Percentiles rank a stretch among this genome's conserved stretches.
These are phyloP conservation scores for Bipolaris bicolor DNA, from an alignment of 2,329 filamentous ascomycete genomes.

Conservation along the genomic window DNA sequence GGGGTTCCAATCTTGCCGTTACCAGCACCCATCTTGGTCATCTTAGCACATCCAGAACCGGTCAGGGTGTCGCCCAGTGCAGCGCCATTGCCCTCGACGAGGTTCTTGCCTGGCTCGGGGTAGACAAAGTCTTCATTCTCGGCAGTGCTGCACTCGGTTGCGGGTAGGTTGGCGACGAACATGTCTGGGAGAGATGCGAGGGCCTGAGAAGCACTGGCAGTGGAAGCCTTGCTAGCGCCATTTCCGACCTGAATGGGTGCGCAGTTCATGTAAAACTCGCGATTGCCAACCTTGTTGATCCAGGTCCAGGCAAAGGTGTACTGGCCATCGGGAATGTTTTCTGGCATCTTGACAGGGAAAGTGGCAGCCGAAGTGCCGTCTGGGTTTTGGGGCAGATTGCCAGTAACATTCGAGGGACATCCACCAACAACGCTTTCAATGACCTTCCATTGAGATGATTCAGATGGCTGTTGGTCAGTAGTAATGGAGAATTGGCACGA, in stretches of 20 bases:
- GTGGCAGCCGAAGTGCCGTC: slow-evolving; percentile 61
- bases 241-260: slow-evolving; percentile 70
- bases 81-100: slow-evolving; percentile 46
- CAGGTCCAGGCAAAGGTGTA: slow-evolving; percentile 91
- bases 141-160: slow-evolving; percentile 61
- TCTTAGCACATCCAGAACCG: slow-evolving; percentile 38
- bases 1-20: slow-evolving; percentile 38
- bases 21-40: slow-evolving; percentile 42
- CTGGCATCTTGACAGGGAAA: slow-evolving; percentile 76
- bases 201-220: slow-evolving; percentile 27
- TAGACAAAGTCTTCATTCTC: slow-evolving; percentile 64
- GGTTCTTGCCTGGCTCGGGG: slow-evolving; percentile 66
- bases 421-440: slow-evolving; percentile 88
- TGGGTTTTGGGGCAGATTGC: slow-evolving; percentile 41
- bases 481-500: slow-evolving; percentile 90
- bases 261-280: slow-evolving; percentile 99
- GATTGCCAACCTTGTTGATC: slow-evolving; percentile 91
- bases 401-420: slow-evolving; percentile 69
- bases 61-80: slow-evolving; percentile 39
- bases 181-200: slow-evolving; percentile 71
- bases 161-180: slow-evolving; percentile 72
- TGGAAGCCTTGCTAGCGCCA: background rate
- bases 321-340: slow-evolving; percentile 71
- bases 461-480: slow-evolving; percentile 71
- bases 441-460: slow-evolving; percentile 76